Evolutionary conservation across 2,329 filamentous ascomycete genomes (phyloP).

Genomic region (Paracorniculantispora psalliotae): DNA sequence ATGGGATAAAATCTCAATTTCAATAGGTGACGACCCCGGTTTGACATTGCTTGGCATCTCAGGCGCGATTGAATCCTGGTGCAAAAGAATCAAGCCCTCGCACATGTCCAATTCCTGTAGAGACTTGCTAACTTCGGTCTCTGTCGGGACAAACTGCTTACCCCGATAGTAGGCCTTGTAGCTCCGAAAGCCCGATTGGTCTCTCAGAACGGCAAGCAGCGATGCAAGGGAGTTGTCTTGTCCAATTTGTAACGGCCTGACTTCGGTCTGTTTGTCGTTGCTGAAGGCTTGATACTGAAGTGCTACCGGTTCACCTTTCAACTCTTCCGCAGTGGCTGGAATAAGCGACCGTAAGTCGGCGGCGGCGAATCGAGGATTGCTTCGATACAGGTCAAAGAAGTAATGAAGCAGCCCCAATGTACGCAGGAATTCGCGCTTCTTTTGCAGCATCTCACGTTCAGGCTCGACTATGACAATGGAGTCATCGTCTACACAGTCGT

Average conservation of each 20-base stretch:
- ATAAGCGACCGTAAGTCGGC: conserved; percentile 53
- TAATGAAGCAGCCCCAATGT: conserved; percentile 64
- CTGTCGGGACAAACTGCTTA: conserved; percentile 55
- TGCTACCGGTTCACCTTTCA: conserved; percentile 59
- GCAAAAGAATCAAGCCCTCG: conserved; percentile 62
- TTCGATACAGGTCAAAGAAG: conserved; percentile 61
- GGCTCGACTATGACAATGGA: conserved; percentile 47
- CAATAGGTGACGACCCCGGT: conserved; percentile 56
- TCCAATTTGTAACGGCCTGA: conserved; percentile 61
- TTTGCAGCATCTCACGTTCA: conserved; percentile 42
- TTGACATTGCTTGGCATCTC: conserved; percentile 40
- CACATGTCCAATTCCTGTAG: conserved; percentile 63
- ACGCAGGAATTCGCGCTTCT: conserved; percentile 59
- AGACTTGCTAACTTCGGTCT: conserved; percentile 54
- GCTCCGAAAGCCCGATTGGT: conserved; percentile 69
- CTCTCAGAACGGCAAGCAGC: conserved; percentile 60
- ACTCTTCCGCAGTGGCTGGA: conserved; percentile 42
- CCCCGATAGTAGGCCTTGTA: conserved; percentile 70
- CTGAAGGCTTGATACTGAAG: conserved; percentile 73
- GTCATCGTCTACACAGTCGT: conserved; percentile 48
- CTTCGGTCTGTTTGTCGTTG: conserved; percentile 52
- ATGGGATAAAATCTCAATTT: conserved; percentile 74
- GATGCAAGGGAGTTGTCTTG: conserved; percentile 65
- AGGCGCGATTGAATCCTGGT: conserved; percentile 46
- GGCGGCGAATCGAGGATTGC: conserved; percentile 53